phyloP scores from a whole-genome alignment of 129 eudicot species.

The Helianthus tuberosus region DNA sequence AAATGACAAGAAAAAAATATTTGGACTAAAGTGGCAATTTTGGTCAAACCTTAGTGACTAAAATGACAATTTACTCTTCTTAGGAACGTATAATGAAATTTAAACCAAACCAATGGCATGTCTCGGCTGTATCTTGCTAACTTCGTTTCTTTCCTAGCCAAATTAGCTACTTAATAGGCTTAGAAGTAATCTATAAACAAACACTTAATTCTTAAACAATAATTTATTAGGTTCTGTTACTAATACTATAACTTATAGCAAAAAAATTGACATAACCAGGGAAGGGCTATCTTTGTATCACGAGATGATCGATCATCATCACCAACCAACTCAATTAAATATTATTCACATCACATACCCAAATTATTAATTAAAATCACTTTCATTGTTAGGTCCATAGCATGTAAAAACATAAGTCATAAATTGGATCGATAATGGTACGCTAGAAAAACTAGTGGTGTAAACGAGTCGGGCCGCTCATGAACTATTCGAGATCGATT shows the following conservation, averaged over 20 bases:
- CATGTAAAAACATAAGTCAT: background rate
- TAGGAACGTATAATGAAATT: too few species aligned
- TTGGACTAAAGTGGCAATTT: too few species aligned
- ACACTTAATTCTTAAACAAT: background rate
- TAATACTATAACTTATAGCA: background rate
- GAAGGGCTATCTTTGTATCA: background rate
- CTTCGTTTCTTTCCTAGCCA: conserved; percentile 10
- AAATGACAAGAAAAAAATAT: too few species aligned
- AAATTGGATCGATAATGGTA: background rate
- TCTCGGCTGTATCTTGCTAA: conserved; percentile 10
- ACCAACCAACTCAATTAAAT: background rate
- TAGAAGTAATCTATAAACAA: conserved; percentile 1
- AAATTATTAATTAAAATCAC: background rate
- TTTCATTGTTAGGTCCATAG: background rate
- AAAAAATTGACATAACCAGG: background rate
- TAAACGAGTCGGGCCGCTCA: too few species aligned
- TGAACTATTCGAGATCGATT: too few species aligned
- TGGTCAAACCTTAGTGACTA: too few species aligned
- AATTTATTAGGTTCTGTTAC: background rate
- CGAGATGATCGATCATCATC: conserved; percentile 1
- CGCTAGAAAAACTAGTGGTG: too few species aligned
- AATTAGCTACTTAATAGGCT: conserved; percentile 6
- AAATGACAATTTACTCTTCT: too few species aligned
- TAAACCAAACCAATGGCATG: background rate
- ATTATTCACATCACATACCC: background rate